A percentile compares a stretch with the other conserved stretches of the same genome.
These are phyloP conservation scores for Zygosaccharomyces pseudorouxii DNA, from an alignment of 805 yeast genomes.

Conservation along the genomic window DNA sequence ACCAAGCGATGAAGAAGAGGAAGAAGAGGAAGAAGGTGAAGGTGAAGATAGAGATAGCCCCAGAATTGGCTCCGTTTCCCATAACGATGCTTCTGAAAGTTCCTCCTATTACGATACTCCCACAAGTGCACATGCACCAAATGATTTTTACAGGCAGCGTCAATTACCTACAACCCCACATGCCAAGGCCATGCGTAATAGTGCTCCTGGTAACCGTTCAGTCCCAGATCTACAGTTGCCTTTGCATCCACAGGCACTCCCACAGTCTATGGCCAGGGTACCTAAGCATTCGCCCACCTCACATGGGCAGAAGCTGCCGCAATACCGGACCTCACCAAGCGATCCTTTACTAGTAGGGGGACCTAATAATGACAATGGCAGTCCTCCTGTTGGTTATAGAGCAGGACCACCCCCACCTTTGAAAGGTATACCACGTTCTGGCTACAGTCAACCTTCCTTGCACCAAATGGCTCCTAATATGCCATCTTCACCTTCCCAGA, in stretches of 20 bases:
- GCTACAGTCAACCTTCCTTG: conserved; percentile 6
- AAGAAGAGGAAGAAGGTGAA: conserved; percentile 14
- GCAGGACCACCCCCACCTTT: background rate
- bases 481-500: conserved; percentile 1
- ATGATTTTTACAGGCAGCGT: background rate
- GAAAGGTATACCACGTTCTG: conserved; percentile 9
- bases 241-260: background rate
- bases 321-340: conserved; percentile 1
- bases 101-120: conserved; percentile 4
- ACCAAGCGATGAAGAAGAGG: conserved; percentile 13
- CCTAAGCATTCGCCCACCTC: conserved; percentile 1
- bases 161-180: background rate
- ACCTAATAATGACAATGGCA: background rate
- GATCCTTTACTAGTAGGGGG: background rate
- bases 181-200: background rate
- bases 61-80: conserved; percentile 10
- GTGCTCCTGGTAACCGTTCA: background rate
- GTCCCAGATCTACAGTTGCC: background rate
- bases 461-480: conserved; percentile 1
- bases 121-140: conserved; percentile 2
- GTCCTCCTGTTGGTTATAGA: background rate
- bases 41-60: conserved; percentile 13
- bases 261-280: background rate
- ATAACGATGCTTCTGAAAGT: conserved; percentile 2
- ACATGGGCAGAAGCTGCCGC: background rate